These are phyloP conservation scores for Asparagopsis taxiformis DNA, from an alignment of 31 red algal genomes.

Conservation along the genomic window DNA sequence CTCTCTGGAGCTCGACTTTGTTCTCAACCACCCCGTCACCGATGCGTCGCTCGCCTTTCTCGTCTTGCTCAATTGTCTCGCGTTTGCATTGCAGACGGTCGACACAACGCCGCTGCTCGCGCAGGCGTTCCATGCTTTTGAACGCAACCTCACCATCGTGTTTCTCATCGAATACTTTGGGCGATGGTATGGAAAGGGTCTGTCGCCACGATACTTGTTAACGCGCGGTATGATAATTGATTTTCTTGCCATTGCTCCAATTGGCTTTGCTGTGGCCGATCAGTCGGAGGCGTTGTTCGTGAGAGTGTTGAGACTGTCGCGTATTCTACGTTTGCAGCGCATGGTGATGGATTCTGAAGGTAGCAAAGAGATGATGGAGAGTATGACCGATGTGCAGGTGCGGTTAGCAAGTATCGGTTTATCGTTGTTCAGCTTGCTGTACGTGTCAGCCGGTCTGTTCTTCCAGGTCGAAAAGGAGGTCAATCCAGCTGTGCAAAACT, in stretches of 20 bases:
- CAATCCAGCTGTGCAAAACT: slow-evolving; percentile 63
- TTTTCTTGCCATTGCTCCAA: slow-evolving; percentile 62
- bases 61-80: slow-evolving; percentile 57
- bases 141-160: slow-evolving; percentile 42
- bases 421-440: slow-evolving; percentile 68
- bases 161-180: slow-evolving; percentile 77
- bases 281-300: slow-evolving; percentile 66
- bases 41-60: slow-evolving; percentile 40
- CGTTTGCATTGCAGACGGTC: slow-evolving; percentile 63
- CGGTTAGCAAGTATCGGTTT: slow-evolving; percentile 62
- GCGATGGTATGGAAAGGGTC: slow-evolving; percentile 70
- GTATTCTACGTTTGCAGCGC: slow-evolving; percentile 67
- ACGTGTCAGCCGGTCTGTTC: slow-evolving; percentile 76
- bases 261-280: slow-evolving; percentile 61
- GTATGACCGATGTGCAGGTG: slow-evolving; percentile 37
- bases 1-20: slow-evolving; percentile 52
- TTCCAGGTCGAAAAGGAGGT: slow-evolving; percentile 72
- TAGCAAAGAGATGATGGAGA: slow-evolving; percentile 51
- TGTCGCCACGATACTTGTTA: slow-evolving; percentile 58
- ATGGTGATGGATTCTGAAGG: slow-evolving; percentile 56
- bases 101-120: slow-evolving; percentile 22
- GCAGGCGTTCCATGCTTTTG: slow-evolving; percentile 52
- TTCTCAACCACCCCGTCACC: slow-evolving; percentile 65
- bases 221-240: slow-evolving; percentile 69
- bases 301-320: slow-evolving; percentile 38